Evolutionary conservation across 495 filamentous ascomycete species (phyloP), one percentile per base, ranked within the genome.

Genomic region (Penicilliopsis zonata): DNA sequence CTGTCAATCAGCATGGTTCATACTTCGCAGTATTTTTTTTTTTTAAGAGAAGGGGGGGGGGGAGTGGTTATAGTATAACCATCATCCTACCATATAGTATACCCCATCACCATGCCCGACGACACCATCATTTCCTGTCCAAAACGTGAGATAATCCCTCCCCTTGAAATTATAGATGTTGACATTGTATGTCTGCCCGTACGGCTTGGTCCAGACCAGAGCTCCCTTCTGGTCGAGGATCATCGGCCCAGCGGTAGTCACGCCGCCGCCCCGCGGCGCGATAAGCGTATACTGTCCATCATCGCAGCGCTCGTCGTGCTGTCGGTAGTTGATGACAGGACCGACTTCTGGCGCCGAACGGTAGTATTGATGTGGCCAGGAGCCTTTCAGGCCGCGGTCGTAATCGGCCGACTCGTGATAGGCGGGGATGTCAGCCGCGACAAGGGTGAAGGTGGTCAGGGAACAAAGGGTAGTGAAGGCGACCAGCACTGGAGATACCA

Each of bases 41-140:
- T 9, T 18, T 12, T n/a, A 12, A 8, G 4, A 9, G 18, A 37
- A n/a, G n/a, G n/a, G n/a, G n/a, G n/a, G n/a, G n/a, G n/a, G n/a
- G n/a, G n/a, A n/a, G n/a, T n/a, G n/a, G n/a, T n/a, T n/a, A n/a
- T n/a, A n/a, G n/a, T n/a, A n/a, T n/a, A n/a, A n/a, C n/a, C n/a
- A n/a, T n/a, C n/a, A n/a, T n/a, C 57, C 26, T 46, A 69, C 67
- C 67, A 73, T 64, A 24, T 65, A 67, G 27, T 60, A 58, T 23
- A 38, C 36, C 3, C 69, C 69, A 16, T 55, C 52, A 1, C 67
- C 67, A 43, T 69, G 64, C 2, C 61, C 68, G 4, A 47, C 46
- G n/a, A 63, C 40, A 1, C 46, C 44, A 40, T 67, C 61, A 46
- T 69, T 45, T 0, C 67, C 67, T 10, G 52, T 53, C 69, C 67